Conservation (phyloP, 2,329 filamentous ascomycete genomes). For the Ascochyta rabiei region DNA sequence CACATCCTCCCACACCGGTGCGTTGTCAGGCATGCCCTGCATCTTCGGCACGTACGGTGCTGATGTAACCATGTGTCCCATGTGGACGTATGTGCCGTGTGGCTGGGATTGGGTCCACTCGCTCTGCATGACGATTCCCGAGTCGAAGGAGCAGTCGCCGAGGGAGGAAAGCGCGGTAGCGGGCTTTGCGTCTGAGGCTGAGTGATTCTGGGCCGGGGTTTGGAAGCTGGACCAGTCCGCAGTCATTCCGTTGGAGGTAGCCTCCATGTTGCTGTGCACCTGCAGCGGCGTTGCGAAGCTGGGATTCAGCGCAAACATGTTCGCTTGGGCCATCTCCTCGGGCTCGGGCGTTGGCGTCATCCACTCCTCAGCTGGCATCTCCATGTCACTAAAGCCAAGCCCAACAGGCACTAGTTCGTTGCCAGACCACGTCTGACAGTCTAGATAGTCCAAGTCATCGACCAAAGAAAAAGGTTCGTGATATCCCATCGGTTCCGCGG, state of each 20-base stretch:
- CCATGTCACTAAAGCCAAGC: constrained; percentile 28
- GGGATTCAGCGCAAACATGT: not conserved
- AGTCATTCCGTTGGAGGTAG: not conserved
- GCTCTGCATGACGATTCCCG: constrained; percentile 48
- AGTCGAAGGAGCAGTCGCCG: constrained; percentile 1
- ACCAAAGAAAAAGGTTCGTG: constrained; percentile 29
- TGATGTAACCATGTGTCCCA: constrained; percentile 27
- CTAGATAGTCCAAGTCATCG: constrained; percentile 31
- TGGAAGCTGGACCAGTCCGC: not conserved
- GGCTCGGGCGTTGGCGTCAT: constrained; percentile 18
- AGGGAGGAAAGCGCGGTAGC: not conserved
- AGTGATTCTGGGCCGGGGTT: not conserved
- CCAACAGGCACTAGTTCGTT: constrained; percentile 30
- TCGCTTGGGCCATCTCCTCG: constrained; percentile 20
- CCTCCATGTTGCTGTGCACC: not conserved
- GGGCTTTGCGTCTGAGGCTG: not conserved
- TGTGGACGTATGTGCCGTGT: constrained; percentile 42
- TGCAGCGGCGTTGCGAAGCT: not conserved
- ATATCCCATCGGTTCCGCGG: constrained; percentile 29
- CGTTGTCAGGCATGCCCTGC: constrained; percentile 22
- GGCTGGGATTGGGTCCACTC: constrained; percentile 47
- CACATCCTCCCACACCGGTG: constrained; percentile 51
- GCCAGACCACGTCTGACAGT: constrained; percentile 31
- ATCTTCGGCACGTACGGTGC: constrained; percentile 51
- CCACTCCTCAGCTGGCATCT: constrained; percentile 22